A percentile compares a stretch with the other conserved stretches of the same genome.
Evolutionary conservation across 139 green algal species (phyloP).

Genomic region (Chlamydomonas sp.): DNA sequence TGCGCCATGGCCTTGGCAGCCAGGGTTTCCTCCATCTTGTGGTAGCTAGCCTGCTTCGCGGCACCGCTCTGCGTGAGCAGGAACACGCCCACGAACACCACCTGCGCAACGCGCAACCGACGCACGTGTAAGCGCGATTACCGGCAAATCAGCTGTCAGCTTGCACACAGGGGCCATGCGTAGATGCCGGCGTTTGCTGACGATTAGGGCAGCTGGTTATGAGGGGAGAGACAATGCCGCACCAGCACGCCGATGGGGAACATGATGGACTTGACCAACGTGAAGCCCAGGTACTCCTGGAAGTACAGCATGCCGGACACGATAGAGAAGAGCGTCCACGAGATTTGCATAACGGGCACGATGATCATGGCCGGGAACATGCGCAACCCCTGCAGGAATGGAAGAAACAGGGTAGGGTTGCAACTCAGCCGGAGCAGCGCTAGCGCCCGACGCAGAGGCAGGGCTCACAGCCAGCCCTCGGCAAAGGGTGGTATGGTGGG

Average conservation of each 20-base stretch:
- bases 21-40: slow-evolving; percentile 25
- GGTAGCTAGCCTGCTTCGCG: slow-evolving; percentile 4
- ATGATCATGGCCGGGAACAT: slow-evolving; percentile 90
- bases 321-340: slow-evolving; percentile 88
- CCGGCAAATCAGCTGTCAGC: neutral
- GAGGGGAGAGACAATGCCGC: neutral
- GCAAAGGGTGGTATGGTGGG: no score
- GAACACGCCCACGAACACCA: slow-evolving; percentile 71
- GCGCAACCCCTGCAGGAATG: slow-evolving; percentile 66
- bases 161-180: neutral
- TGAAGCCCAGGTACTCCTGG: slow-evolving; percentile 78
- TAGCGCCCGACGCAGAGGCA: no score
- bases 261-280: slow-evolving; percentile 69
- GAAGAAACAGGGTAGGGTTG: neutral
- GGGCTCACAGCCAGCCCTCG: no score
- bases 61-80: slow-evolving; percentile 58
- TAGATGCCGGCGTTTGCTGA: neutral
- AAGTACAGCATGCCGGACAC: slow-evolving; percentile 86
- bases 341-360: slow-evolving; percentile 89
- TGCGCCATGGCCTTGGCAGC: slow-evolving; percentile 21
- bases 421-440: no score
- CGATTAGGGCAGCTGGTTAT: neutral
- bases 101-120: slow-evolving; percentile 40
- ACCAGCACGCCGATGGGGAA: slow-evolving; percentile 78
- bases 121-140: neutral